A percentile compares a stretch with the other conserved stretches of the same genome.
Evolutionary conservation across 441 rosid genomes (phyloP).

Genomic region (Pelargonium cotyledonis): DNA sequence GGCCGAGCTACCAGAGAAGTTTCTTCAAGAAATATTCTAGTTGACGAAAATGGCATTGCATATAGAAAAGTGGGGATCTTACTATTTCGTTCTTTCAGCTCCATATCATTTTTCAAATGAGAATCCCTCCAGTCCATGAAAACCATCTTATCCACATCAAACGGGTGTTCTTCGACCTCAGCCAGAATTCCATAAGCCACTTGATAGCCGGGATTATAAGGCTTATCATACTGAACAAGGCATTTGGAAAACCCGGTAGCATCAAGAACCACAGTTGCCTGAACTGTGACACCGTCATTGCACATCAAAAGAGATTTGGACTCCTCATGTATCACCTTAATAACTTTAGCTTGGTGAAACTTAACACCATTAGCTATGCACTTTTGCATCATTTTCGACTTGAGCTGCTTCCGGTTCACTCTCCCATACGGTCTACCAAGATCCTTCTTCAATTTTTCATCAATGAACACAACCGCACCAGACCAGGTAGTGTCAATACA

Average conservation of each 20-base stretch:
- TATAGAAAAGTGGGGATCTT: constrained; percentile 80
- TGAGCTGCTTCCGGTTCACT: constrained; percentile 79
- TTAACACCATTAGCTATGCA: constrained; percentile 73
- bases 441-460: constrained; percentile 51
- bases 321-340: constrained; percentile 78
- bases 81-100: constrained; percentile 51
- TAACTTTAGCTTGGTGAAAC: constrained; percentile 87
- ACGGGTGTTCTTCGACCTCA: constrained; percentile 89
- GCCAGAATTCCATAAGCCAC: constrained; percentile 90
- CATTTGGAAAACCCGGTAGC: constrained; percentile 95
- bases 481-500: constrained; percentile 92
- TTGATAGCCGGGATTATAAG: constrained; percentile 91
- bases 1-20: constrained; percentile 90
- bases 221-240: constrained; percentile 87
- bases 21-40: constrained; percentile 80
- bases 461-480: constrained; percentile 68
- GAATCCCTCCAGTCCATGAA: constrained; percentile 98
- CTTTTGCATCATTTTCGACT: constrained; percentile 85
- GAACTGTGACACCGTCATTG: constrained; percentile 69
- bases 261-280: constrained; percentile 79
- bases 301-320: constrained; percentile 68
- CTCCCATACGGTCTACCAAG: constrained; percentile 83
- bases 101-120: constrained; percentile 41
- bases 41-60: constrained; percentile 82
- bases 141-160: constrained; percentile 83